Conservation (phyloP, 306 rosid genomes). For the Gillenia trifoliata region DNA sequence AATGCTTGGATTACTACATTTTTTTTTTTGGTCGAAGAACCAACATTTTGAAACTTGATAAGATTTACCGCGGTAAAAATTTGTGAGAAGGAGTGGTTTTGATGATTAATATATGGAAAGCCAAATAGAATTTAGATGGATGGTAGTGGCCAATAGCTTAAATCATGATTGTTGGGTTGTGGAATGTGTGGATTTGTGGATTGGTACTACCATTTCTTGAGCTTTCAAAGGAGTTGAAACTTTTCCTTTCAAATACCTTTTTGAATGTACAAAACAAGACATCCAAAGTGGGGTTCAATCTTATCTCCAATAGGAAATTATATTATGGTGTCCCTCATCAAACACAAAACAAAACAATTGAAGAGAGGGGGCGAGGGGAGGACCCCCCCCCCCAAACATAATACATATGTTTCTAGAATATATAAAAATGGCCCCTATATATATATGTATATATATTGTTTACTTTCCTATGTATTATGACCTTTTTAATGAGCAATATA, state of each 20-base stretch:
- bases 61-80: not conserved
- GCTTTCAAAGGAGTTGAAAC: not conserved
- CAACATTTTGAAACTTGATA: too few relatives aligned
- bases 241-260: not conserved
- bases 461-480: not conserved
- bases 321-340: slow-evolving; percentile 31
- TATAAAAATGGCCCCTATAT: too few relatives aligned
- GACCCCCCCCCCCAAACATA: slow-evolving; percentile 22
- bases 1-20: too few relatives aligned
- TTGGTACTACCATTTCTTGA: slow-evolving; percentile 12
- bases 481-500: not conserved
- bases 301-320: slow-evolving; percentile 28
- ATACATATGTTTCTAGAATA: not conserved
- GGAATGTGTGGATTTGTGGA: not conserved
- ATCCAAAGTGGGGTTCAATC: slow-evolving; percentile 38
- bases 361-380: not conserved
- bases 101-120: slow-evolving; percentile 23
- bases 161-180: slow-evolving; percentile 18
- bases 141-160: slow-evolving; percentile 24
- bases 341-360: slow-evolving; percentile 14
- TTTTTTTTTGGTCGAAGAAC: too few relatives aligned
- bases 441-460: not conserved
- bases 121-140: slow-evolving; percentile 3
- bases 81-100: slow-evolving; percentile 3
- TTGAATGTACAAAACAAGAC: slow-evolving; percentile 19